Evolutionary conservation across 192 early-diverging fungal species (phyloP), one percentile per base, ranked within the genome.

Genomic region (Coemansia sp.): DNA sequence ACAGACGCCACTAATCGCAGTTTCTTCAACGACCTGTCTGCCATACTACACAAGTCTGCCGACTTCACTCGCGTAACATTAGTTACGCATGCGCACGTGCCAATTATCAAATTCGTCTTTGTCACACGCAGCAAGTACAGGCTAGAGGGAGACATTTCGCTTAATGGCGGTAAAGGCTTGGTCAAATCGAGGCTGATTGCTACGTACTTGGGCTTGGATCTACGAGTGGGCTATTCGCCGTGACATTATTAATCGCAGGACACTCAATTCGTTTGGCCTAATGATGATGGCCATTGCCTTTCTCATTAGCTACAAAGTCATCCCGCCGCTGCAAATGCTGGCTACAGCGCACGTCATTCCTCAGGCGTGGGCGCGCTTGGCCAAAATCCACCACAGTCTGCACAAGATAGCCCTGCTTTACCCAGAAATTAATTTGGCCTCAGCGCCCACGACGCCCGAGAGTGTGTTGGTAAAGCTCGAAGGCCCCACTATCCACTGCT

Each of bases 201-300:
- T 19, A 42, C 62, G n/a, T 82, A 77, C 45, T 6, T 82, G 21
- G 27, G n/a, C 1, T 12, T 50, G 6, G 80, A 82, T 45, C 51
- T 57, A 2, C 74, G 80, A 0, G 80, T 82, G 80, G 80, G 72
- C 60, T 10, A 42, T 58, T 27, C 6, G 23, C 15, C 64, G 80
- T 0, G 15, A 39, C 5, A 70, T 82, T 17, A 39, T 27, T 0
- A 60, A 63, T 29, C 60, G 45, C 10, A 67, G 65, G 5, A 57
- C 59, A 14, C 41, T 82, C 25, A 82, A 82, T 45, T 82, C 80
- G 62, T 77, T 70, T 53, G 71, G 72, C 0, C 41, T 82, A 10
- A 19, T 69, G 68, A 74, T 82, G 80, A 77, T 82, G 75, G 72
- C 46, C 2, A 25, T 82, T 6, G 69, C 80, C 2, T 82, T 71